Conservation (phyloP, 202 grass and related monocot genomes). For the Panicum hallii region DNA sequence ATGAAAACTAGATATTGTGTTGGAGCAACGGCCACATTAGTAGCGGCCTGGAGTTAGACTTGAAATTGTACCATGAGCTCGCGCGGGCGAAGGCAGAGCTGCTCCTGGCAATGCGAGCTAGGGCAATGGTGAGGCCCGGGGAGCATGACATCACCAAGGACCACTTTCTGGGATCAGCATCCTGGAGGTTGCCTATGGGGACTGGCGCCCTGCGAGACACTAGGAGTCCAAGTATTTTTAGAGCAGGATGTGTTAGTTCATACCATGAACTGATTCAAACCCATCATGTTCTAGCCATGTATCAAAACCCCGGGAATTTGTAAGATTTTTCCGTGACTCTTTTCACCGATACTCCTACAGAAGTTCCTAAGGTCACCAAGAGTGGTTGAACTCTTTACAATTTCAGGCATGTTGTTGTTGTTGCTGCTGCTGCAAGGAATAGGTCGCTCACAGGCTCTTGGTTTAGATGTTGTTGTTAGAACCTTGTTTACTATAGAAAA, state of each 20-base stretch:
- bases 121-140: slow-evolving; percentile 52
- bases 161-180: slow-evolving; percentile 50
- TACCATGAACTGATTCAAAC: neutral
- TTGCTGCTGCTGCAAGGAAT: neutral
- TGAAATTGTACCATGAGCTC: neutral
- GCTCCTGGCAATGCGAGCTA: slow-evolving; percentile 46
- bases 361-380: too few species aligned
- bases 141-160: slow-evolving; percentile 43
- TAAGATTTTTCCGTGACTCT: neutral
- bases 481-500: neutral
- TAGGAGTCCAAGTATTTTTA: neutral
- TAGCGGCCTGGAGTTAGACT: too few species aligned
- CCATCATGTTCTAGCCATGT: too few species aligned
- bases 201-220: slow-evolving; percentile 46
- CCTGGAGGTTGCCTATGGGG: slow-evolving; percentile 54
- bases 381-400: neutral
- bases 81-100: slow-evolving; percentile 7
- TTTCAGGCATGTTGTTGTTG: neutral
- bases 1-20: too few species aligned
- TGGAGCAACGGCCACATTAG: too few species aligned
- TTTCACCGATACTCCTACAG: neutral
- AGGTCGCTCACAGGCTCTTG: neutral
- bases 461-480: neutral
- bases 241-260: slow-evolving; percentile 11
- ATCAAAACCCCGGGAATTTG: neutral